Evolutionary conservation across 1,284 basidiomycete genomes (phyloP).

Genomic region (Marasmius oreades): DNA sequence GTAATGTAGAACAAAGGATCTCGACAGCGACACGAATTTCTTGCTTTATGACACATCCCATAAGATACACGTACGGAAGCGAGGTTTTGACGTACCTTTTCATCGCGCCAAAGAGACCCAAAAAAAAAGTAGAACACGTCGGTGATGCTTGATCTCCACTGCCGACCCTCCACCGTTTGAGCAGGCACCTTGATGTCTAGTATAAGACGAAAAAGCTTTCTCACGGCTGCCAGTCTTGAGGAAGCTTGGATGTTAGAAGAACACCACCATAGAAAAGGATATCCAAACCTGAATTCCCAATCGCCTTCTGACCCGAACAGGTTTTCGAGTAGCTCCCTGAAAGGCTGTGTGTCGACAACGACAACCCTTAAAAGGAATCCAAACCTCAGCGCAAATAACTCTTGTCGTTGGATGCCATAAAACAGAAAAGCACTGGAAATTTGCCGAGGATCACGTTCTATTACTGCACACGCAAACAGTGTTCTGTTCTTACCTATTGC

Average conservation of each 20-base stretch:
- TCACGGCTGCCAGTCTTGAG: conserved; percentile 36
- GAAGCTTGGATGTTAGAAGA: background rate
- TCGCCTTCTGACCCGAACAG: conserved; percentile 29
- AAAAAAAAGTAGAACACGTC: conserved; percentile 61
- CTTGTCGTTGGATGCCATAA: conserved; percentile 53
- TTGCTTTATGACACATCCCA: conserved; percentile 43
- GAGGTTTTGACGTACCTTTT: conserved; percentile 38
- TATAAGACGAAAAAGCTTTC: conserved; percentile 58
- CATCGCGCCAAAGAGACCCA: conserved; percentile 59
- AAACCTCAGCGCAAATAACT: conserved; percentile 48
- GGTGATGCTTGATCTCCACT: conserved; percentile 60
- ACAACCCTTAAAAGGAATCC: conserved; percentile 55
- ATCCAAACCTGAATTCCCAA: conserved; percentile 49
- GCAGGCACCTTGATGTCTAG: conserved; percentile 59
- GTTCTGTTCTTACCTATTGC: conserved; percentile 44
- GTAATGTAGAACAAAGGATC: conserved; percentile 53
- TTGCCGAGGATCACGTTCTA: background rate
- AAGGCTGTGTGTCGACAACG: conserved; percentile 58
- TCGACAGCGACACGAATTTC: conserved; percentile 58
- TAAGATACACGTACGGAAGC: background rate
- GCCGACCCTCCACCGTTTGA: conserved; percentile 57
- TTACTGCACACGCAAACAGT: background rate
- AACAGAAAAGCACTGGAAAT: conserved; percentile 57
- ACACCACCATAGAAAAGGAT: background rate
- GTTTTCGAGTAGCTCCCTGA: conserved; percentile 44